phyloP scores from a whole-genome alignment of 306 rosid species.

The Prunus salicina region DNA sequence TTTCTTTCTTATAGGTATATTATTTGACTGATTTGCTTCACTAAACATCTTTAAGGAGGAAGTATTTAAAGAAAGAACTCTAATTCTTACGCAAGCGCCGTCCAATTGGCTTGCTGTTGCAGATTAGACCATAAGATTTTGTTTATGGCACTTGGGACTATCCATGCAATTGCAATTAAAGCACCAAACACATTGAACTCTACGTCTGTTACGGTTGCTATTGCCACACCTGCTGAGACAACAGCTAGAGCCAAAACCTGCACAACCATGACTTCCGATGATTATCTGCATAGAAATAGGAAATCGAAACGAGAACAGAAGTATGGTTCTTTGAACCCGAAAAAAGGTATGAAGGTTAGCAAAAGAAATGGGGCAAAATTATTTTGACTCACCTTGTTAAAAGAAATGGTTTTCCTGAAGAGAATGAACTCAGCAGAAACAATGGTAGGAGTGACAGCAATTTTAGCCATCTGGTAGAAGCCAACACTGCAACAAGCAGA shows the following conservation, averaged over 20 bases:
- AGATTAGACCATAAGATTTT: constrained; percentile 84
- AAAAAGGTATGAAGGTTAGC: background rate
- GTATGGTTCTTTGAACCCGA: background rate
- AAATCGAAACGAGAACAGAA: background rate
- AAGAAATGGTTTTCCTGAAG: constrained; percentile 57
- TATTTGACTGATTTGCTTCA: background rate
- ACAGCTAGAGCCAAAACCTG: constrained; percentile 73
- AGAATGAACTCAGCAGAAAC: constrained; percentile 82
- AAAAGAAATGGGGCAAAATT: background rate
- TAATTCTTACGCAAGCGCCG: constrained; percentile 76
- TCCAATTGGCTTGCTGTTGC: constrained; percentile 88
- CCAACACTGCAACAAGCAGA: constrained; percentile 62
- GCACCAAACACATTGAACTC: constrained; percentile 87
- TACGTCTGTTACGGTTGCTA: constrained; percentile 86
- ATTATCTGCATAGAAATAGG: background rate
- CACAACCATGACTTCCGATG: constrained; percentile 10
- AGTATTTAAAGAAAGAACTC: background rate
- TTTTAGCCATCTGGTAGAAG: constrained; percentile 98
- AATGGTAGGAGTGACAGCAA: constrained; percentile 95
- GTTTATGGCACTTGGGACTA: constrained; percentile 84
- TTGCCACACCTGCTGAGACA: constrained; percentile 78
- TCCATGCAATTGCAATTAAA: constrained; percentile 64
- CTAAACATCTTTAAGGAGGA: background rate
- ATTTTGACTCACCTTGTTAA: constrained; percentile 47
- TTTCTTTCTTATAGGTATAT: background rate